These are phyloP conservation scores for Phytophthora aleatoria DNA, from an alignment of 352 stramenopile species.

Conservation along the genomic window DNA sequence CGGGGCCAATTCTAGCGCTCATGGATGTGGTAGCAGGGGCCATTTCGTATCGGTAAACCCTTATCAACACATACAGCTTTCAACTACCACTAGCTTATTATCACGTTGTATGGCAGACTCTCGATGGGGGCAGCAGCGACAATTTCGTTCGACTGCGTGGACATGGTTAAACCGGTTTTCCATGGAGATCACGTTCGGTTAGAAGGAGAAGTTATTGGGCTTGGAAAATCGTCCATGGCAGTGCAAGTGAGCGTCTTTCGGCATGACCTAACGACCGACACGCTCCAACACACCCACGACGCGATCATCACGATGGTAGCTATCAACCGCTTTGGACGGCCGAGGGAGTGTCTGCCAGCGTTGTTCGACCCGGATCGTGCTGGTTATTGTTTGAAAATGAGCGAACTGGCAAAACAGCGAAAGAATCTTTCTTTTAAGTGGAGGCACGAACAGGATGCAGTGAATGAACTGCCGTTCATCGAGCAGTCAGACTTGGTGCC, in stretches of 20 bases:
- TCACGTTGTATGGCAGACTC: conserved; percentile 5
- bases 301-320: conserved; percentile 57
- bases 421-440: conserved; percentile 36
- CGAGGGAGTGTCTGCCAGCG: conserved; percentile 34
- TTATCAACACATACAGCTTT: background rate
- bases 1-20: conserved; percentile 46
- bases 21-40: conserved; percentile 49
- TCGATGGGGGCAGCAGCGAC: conserved; percentile 36
- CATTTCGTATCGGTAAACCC: conserved; percentile 31
- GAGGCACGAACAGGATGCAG: conserved; percentile 39
- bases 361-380: conserved; percentile 36
- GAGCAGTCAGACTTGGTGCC: conserved; percentile 25
- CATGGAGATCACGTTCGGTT: conserved; percentile 50
- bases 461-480: conserved; percentile 43
- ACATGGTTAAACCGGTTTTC: conserved; percentile 44
- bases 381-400: conserved; percentile 38
- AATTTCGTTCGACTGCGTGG: conserved; percentile 52
- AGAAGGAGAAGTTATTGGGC: conserved; percentile 44
- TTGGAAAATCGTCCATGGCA: conserved; percentile 49
- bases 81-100: background rate
- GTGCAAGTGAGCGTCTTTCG: conserved; percentile 45
- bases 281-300: conserved; percentile 46
- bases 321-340: conserved; percentile 43
- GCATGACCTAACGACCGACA: conserved; percentile 33
- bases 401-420: conserved; percentile 38